A percentile compares a stretch with the other conserved stretches of the same genome.
These are phyloP conservation scores for Chrysoporthe puriensis DNA, from an alignment of 2,329 filamentous ascomycete genomes.

Conservation along the genomic window DNA sequence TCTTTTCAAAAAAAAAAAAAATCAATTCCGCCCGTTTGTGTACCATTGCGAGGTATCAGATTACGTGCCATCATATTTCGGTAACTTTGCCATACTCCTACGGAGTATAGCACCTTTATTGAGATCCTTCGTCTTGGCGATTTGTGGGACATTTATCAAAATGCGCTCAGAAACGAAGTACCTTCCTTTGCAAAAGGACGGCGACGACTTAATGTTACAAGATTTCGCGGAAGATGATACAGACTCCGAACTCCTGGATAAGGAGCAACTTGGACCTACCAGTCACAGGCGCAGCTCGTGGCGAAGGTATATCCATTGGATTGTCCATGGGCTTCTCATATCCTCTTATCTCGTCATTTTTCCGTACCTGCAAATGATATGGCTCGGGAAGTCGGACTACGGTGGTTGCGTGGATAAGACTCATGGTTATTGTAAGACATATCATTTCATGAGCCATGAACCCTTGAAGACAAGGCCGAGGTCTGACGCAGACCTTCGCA, in stretches of 20 bases:
- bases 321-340: neutral
- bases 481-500: conserved; percentile 1
- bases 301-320: neutral
- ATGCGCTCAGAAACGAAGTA: neutral
- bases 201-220: neutral
- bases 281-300: neutral
- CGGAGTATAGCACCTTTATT: too few relatives aligned
- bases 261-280: neutral
- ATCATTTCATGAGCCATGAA: neutral
- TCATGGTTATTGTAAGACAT: neutral
- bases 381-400: neutral
- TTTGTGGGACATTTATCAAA: too few relatives aligned
- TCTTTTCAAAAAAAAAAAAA: too few relatives aligned
- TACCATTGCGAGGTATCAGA: too few relatives aligned
- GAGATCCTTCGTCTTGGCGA: too few relatives aligned
- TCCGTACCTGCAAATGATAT: neutral
- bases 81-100: too few relatives aligned
- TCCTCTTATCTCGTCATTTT: conserved; percentile 1
- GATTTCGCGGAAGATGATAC: neutral
- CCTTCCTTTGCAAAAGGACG: neutral
- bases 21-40: too few relatives aligned
- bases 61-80: too few relatives aligned
- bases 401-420: neutral
- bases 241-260: neutral
- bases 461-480: neutral